Percentiles rank a stretch among this genome's conserved stretches.
Conservation (phyloP, 345 rosid species). For the Sonneratia alba region DNA sequence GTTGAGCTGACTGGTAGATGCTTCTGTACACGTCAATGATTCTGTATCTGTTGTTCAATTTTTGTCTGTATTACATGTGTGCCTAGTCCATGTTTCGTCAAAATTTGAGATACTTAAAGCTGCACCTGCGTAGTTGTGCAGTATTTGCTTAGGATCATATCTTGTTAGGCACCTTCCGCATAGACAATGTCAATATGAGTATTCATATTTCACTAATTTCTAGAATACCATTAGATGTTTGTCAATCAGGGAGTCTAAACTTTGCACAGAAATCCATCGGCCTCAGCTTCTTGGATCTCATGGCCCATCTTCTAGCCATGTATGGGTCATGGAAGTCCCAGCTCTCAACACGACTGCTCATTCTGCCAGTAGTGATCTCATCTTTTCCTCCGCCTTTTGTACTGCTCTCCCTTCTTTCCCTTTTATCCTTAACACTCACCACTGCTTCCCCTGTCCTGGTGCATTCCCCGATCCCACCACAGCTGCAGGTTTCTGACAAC, state of each 20-base stretch:
- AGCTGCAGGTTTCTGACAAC: slow-evolving; percentile 50
- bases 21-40: background rate
- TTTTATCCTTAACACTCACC: slow-evolving; percentile 34
- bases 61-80: background rate
- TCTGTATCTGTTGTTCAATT: background rate
- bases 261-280: too few relatives aligned
- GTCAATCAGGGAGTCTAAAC: too few relatives aligned
- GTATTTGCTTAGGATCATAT: too few relatives aligned
- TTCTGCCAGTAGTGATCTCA: slow-evolving; percentile 28
- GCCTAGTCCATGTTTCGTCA: background rate
- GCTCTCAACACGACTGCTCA: slow-evolving; percentile 43
- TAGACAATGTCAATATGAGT: too few relatives aligned
- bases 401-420: slow-evolving; percentile 22
- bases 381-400: slow-evolving; percentile 23
- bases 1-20: too few relatives aligned
- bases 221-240: too few relatives aligned
- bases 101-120: too few relatives aligned
- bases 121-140: too few relatives aligned
- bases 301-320: slow-evolving; percentile 88
- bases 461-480: slow-evolving; percentile 40
- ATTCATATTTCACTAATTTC: too few relatives aligned
- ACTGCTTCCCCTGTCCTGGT: slow-evolving; percentile 50
- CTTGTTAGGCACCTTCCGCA: too few relatives aligned
- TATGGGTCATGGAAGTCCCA: slow-evolving; percentile 69
- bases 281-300: too few relatives aligned